Evolutionary conservation across 1,284 basidiomycete species (phyloP).

Genomic region (Wolfiporia cocos): DNA sequence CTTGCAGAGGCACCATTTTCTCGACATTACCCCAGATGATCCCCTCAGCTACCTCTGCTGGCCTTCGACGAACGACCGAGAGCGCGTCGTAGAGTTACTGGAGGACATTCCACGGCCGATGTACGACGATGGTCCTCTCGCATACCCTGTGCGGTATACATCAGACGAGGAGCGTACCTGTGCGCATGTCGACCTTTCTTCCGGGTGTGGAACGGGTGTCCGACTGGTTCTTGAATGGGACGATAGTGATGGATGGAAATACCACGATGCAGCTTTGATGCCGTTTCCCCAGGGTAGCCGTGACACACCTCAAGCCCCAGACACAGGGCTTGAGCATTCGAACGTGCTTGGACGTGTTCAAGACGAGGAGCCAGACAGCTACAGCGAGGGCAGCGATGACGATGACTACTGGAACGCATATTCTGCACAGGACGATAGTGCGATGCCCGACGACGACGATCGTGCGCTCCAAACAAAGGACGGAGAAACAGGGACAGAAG

Average conservation of each 20-base stretch:
- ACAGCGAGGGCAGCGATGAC: slow-evolving; percentile 30
- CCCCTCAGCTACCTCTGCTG: slow-evolving; percentile 58
- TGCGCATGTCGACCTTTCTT: slow-evolving; percentile 55
- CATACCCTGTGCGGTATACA: slow-evolving; percentile 45
- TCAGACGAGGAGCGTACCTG: slow-evolving; percentile 51
- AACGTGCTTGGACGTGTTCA: slow-evolving; percentile 16
- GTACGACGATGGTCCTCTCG: slow-evolving; percentile 29
- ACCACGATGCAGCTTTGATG: slow-evolving; percentile 63
- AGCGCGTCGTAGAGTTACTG: slow-evolving; percentile 36
- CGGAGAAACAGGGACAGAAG: slow-evolving; percentile 40
- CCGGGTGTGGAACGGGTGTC: slow-evolving; percentile 30
- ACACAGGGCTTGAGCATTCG: slow-evolving; percentile 7
- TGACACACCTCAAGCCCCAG: slow-evolving; percentile 32
- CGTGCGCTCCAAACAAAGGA: slow-evolving; percentile 23
- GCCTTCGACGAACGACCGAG: slow-evolving; percentile 38
- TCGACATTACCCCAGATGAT: slow-evolving; percentile 44
- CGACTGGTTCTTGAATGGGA: slow-evolving; percentile 69
- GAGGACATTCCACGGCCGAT: slow-evolving; percentile 33
- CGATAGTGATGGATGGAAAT: slow-evolving; percentile 50
- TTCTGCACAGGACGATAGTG: slow-evolving; percentile 30
- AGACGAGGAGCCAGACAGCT: not conserved
- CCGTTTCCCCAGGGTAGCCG: slow-evolving; percentile 60
- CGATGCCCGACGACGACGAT: slow-evolving; percentile 6
- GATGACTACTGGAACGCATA: slow-evolving; percentile 68
- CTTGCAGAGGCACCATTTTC: slow-evolving; percentile 60